Percentiles rank a stretch among this genome's conserved stretches.
These are phyloP conservation scores for Musa balbisiana DNA, from an alignment of 202 grass and related monocot species.

Conservation along the genomic window DNA sequence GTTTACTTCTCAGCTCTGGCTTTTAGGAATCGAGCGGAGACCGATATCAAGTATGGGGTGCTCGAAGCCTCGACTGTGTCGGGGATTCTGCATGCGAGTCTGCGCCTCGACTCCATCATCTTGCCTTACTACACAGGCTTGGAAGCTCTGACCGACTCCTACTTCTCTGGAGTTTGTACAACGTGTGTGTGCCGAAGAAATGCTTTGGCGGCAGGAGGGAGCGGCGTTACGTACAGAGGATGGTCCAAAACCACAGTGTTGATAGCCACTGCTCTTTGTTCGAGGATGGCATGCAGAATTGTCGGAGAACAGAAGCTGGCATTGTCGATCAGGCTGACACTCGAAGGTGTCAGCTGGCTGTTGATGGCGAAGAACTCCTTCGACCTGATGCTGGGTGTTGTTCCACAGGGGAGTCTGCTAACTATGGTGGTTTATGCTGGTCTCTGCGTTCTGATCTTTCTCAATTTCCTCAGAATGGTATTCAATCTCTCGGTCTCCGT, in stretches of 20 bases:
- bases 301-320: constrained; percentile 63
- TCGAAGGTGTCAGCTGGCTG: constrained; percentile 68
- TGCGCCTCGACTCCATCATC: constrained; percentile 71
- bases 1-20: constrained; percentile 85
- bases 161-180: constrained; percentile 70
- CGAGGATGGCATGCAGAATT: constrained; percentile 86
- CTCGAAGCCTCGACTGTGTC: constrained; percentile 94
- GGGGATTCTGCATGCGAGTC: constrained; percentile 80
- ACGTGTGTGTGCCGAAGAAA: constrained; percentile 79
- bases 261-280: constrained; percentile 72
- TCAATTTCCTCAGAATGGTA: constrained; percentile 66
- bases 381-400: constrained; percentile 40
- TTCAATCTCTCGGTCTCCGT: constrained; percentile 63
- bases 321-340: constrained; percentile 42
- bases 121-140: constrained; percentile 94
- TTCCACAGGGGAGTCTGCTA: constrained; percentile 30
- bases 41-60: constrained; percentile 67
- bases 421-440: constrained; percentile 39
- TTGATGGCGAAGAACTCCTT: constrained; percentile 59
- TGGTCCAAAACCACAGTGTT: constrained; percentile 78
- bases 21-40: constrained; percentile 75
- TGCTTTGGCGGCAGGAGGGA: constrained; percentile 55
- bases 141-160: constrained; percentile 64
- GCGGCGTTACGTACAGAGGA: constrained; percentile 46
- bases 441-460: constrained; percentile 47